These are phyloP conservation scores for Fusarium sp. DNA, from an alignment of 2,329 filamentous ascomycete genomes.

Conservation along the genomic window DNA sequence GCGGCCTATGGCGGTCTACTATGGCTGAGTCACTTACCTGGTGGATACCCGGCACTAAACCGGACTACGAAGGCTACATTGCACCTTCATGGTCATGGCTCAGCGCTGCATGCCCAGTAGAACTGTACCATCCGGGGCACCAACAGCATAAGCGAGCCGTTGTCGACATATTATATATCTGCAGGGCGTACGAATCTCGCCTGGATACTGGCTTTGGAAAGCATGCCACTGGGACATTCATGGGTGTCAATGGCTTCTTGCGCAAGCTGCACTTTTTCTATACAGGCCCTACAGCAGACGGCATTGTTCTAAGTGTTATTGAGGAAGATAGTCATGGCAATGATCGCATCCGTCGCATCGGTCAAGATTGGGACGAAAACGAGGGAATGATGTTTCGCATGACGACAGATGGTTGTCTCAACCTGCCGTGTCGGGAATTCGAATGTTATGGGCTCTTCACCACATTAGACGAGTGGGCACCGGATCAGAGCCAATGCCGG, in stretches of 20 bases:
- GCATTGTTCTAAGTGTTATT: background rate
- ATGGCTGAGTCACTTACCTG: background rate
- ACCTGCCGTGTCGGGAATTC: background rate
- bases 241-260: background rate
- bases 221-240: background rate
- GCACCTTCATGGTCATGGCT: background rate
- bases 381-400: background rate
- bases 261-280: background rate
- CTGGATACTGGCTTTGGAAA: background rate
- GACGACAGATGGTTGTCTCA: background rate
- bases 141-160: background rate
- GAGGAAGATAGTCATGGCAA: background rate
- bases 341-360: background rate
- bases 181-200: background rate
- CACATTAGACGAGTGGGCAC: background rate
- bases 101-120: background rate
- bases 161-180: background rate
- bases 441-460: background rate
- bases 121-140: background rate
- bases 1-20: background rate
- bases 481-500: background rate
- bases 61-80: background rate
- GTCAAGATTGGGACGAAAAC: background rate
- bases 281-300: background rate
- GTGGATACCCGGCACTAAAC: background rate